Evolutionary conservation across 305 asterid genomes (phyloP).

Genomic region (Fraxinus floribunda): DNA sequence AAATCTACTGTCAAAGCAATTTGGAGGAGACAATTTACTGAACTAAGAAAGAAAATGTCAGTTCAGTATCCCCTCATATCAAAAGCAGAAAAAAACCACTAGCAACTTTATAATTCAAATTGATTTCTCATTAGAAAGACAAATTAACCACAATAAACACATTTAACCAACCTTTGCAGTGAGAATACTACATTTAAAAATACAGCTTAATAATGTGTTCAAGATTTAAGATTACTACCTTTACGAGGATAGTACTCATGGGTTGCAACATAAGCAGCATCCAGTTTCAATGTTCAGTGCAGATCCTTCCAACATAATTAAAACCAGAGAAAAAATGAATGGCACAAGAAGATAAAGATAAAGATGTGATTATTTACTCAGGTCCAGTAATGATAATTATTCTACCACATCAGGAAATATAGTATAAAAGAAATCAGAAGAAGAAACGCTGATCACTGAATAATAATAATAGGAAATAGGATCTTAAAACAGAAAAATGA

Average conservation of each 20-base stretch:
- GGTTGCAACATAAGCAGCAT: not conserved
- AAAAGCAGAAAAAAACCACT: slow-evolving; percentile 2
- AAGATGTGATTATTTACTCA: not conserved
- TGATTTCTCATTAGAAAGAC: not conserved
- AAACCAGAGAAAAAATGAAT: slow-evolving; percentile 7
- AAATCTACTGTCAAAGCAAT: not conserved
- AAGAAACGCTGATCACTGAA: not conserved
- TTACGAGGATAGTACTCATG: not conserved
- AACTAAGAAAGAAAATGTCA: not conserved
- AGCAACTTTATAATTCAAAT: not conserved
- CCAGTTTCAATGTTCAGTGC: not conserved
- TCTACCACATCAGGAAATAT: not conserved
- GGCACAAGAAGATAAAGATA: not conserved
- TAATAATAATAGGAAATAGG: slow-evolving; percentile 1
- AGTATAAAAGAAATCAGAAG: not conserved
- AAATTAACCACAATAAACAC: slow-evolving; percentile 7
- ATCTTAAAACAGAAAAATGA: slow-evolving; percentile 15
- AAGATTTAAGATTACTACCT: not conserved
- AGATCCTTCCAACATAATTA: not conserved
- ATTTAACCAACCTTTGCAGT: not conserved
- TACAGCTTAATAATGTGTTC: not conserved
- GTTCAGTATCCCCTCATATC: not conserved
- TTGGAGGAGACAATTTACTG: not conserved
- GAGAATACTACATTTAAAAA: slow-evolving; percentile 1
- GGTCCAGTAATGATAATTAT: not conserved